Base-by-base conservation (phyloP, 352 stramenopile species). In the Phytophthora sojae region DNA sequence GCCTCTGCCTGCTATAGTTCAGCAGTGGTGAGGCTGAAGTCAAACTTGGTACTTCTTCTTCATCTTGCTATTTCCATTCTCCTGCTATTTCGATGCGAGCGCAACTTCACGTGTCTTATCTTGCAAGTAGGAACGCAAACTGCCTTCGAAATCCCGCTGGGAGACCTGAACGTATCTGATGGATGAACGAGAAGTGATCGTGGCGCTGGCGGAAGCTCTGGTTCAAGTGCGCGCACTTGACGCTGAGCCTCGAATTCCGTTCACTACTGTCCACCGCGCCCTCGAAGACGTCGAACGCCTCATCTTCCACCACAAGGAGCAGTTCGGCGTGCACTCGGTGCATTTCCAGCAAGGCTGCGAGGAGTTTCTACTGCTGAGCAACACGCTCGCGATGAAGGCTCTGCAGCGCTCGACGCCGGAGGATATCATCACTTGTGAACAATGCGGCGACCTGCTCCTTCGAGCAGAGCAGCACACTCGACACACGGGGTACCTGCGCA, bases 301-400 rank as follows among this genome's bases (percentile, higher is more conserved):
- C 17, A 64, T 91, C 35, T 88, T 88, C 37, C 39, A 68, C 0
- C 77, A 89, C 71, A 91, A 89, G 58, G 75, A 82, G 35, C 57
- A 32, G 9, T 89, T 82, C 45, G 81, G 81, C 2, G 58, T 82
- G 23, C 15, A 61, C 37, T 86, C 69, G 32, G 45, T 65, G 39
- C 56, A 71, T 19, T 91, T 89, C 63, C 83, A 91, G 56, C 79
- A 85, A 54, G 83, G 81, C 1, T 87, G 77, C 25, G 77, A 92
- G 52, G 85, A 92, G 65, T 89, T 88, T 50, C 53, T 90, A 25
- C 62, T 92, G 2, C 68, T 88, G n/a, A 88, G 73, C 65, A 92
- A 90, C 61, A 82, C 81, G 9, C 66, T 81, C 0, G 79, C 81
- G 6, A 90, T 92, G 75, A 79, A 81, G n/a, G 51, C 77, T 12